Evolutionary conservation across 2,329 filamentous ascomycete species (phyloP).

Genomic region (Colletotrichum sublineola): DNA sequence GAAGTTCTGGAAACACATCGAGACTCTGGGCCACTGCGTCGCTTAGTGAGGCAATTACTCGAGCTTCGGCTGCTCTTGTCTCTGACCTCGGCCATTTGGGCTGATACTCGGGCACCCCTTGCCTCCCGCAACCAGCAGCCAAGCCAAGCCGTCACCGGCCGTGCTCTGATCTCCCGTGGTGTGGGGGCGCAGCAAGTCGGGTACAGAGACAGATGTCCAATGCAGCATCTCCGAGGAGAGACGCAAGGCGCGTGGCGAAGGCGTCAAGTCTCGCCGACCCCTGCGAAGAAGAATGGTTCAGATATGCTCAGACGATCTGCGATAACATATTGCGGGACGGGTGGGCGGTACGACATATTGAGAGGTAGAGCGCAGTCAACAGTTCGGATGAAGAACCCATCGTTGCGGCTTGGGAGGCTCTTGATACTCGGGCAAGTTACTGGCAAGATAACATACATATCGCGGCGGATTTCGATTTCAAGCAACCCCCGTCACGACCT

Average conservation of each 20-base stretch:
- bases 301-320: neutral
- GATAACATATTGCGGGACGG: neutral
- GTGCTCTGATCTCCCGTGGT: neutral
- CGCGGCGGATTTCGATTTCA: neutral
- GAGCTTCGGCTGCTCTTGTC: neutral
- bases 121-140: neutral
- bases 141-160: neutral
- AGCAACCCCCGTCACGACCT: neutral
- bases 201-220: neutral
- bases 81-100: neutral
- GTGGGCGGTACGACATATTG: neutral
- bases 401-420: neutral
- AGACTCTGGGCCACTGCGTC: neutral
- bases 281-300: neutral
- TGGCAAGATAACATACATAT: neutral
- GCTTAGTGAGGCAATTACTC: neutral
- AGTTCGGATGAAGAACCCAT: neutral
- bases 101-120: neutral
- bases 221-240: neutral
- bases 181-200: too few species aligned
- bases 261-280: neutral
- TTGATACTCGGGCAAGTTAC: neutral
- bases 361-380: neutral
- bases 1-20: neutral
- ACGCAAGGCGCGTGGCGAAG: neutral